Base-by-base conservation (phyloP, 257 asterid genomes). In the Gardenia jasminoides region DNA sequence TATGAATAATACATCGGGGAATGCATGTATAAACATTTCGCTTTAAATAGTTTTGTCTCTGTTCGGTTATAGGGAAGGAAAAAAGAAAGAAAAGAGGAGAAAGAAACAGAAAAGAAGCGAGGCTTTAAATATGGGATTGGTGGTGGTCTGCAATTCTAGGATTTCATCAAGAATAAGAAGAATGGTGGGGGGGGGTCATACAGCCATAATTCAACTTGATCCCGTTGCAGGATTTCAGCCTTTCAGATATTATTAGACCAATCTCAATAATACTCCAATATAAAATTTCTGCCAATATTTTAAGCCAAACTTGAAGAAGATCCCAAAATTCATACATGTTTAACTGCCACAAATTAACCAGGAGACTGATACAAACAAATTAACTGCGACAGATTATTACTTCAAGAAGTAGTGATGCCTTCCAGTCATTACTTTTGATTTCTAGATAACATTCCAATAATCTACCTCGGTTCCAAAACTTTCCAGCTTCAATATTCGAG, bases 51-150 rank as follows among this genome's bases (percentile, higher is more conserved):
- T 17, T 28, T 72, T 77, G 81, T 72, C 84, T 50, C 46, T 72
- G 58, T 52, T 81, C 56, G 58, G 78, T 71, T 71, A 33, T 71
- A 24, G 79, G 75, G 81, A 77, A 71, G 41, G 61, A 62, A 61
- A 77, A 64, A 81, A 71, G 15, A 19, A 67, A 59, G 19, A 0
- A 4, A 64, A 28, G 28, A 12, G 26, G 44, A 52, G 68, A 61
- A 67, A 71, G 67, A 80, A 71, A 75, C 48, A 79, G 48, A 54
- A 67, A 28, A 80, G 16, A 76, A 31, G 30, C 13, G 76, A 58
- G 76, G 64, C 64, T 15, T n/a, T 26, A 71, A 71, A 24, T 31
- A 11, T 20, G 44, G 44, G 31, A 13, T 72, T 15, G n/a, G 33
- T 12, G 22, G 31, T 28, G 77, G 46, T 28, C 54, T 30, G 71